Conservation (phyloP, 129 eudicot species). For the Saussurea involucrata region DNA sequence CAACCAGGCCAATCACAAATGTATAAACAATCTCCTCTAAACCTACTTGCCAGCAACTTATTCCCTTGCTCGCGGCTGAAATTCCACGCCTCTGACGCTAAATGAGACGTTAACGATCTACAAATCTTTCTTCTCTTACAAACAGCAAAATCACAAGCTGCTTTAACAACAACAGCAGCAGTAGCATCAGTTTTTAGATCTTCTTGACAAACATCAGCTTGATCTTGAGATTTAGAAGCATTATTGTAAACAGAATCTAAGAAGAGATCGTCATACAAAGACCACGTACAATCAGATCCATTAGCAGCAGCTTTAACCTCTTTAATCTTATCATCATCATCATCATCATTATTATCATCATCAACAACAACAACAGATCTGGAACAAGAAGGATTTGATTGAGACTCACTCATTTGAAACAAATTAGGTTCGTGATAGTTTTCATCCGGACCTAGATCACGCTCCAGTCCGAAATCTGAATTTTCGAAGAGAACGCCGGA, state of each 20-base stretch:
- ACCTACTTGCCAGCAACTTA: slow-evolving; percentile 80
- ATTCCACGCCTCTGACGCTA: slow-evolving; percentile 75
- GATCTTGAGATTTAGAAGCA: slow-evolving; percentile 24
- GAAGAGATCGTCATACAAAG: slow-evolving; percentile 67
- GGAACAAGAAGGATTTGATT: slow-evolving; percentile 18
- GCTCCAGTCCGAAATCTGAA: slow-evolving; percentile 82
- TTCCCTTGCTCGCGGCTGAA: slow-evolving; percentile 91
- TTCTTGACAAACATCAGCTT: slow-evolving; percentile 18
- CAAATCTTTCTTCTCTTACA: slow-evolving; percentile 52
- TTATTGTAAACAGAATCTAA: slow-evolving; percentile 60
- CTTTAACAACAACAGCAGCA: slow-evolving; percentile 13
- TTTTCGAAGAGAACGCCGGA: slow-evolving; percentile 71
- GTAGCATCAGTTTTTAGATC: not conserved
- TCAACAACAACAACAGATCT: slow-evolving; percentile 16
- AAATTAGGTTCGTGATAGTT: slow-evolving; percentile 23
- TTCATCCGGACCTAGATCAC: slow-evolving; percentile 71
- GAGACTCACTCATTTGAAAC: slow-evolving; percentile 20
- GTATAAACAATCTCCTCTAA: slow-evolving; percentile 85
- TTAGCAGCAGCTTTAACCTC: not conserved
- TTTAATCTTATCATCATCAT: not conserved
- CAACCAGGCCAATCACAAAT: slow-evolving; percentile 98
- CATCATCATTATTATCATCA: too few relatives aligned
- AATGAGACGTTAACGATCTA: slow-evolving; percentile 50
- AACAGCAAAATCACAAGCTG: slow-evolving; percentile 5
- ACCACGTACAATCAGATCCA: slow-evolving; percentile 48